phyloP scores from a whole-genome alignment of 768 basidiomycete genomes.

The Boletellus emodensis region DNA sequence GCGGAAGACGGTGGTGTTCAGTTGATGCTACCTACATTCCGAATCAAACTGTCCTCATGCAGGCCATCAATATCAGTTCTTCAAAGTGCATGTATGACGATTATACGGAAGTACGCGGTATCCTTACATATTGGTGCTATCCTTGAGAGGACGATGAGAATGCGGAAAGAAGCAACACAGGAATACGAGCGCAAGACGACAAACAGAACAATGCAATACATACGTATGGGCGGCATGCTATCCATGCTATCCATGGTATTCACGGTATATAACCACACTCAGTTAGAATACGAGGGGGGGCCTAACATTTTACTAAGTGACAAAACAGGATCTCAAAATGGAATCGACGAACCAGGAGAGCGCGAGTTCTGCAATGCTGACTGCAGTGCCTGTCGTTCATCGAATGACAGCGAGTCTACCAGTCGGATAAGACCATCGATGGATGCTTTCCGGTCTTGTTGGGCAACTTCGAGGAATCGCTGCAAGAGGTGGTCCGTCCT shows the following conservation, averaged over 20 bases:
- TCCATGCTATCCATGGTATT: slow-evolving; percentile 5
- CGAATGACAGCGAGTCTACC: slow-evolving; percentile 67
- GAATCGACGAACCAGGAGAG: slow-evolving; percentile 50
- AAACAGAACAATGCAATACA: background rate
- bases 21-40: too few species aligned
- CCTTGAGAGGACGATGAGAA: background rate
- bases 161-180: slow-evolving; percentile 1
- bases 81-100: slow-evolving; percentile 9
- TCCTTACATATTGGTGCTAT: slow-evolving; percentile 14
- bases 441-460: slow-evolving; percentile 74
- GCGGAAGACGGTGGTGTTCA: too few species aligned
- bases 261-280: slow-evolving; percentile 6
- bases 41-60: background rate
- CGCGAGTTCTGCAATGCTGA: slow-evolving; percentile 57
- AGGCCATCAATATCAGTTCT: background rate
- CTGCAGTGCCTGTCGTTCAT: slow-evolving; percentile 63
- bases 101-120: slow-evolving; percentile 18
- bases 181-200: background rate
- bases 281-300: slow-evolving; percentile 40
- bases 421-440: slow-evolving; percentile 70
- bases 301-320: slow-evolving; percentile 24
- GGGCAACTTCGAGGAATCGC: slow-evolving; percentile 61
- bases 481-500: slow-evolving; percentile 66
- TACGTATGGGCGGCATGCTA: background rate
- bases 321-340: background rate